phyloP scores from a whole-genome alignment of 345 rosid species.

The Gossypium thurberi region DNA sequence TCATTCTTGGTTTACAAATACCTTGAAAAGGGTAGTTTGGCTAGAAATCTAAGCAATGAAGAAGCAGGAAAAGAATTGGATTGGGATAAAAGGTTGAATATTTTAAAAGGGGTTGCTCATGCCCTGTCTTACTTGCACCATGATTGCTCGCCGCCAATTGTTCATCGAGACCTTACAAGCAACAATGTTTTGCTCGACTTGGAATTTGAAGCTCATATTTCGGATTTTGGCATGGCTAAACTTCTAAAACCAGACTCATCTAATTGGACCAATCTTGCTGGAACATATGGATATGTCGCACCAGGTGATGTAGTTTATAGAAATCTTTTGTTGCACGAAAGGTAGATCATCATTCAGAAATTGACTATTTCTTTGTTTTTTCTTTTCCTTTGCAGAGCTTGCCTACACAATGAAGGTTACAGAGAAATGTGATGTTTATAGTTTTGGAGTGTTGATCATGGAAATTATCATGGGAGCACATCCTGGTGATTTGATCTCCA shows the following conservation, averaged over 20 bases:
- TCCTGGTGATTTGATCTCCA: conserved; percentile 1
- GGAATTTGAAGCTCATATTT: conserved; percentile 4
- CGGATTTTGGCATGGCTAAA: conserved; percentile 2
- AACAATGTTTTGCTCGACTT: conserved; percentile 13
- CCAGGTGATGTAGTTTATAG: conserved; percentile 19
- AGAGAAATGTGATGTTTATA: conserved; percentile 1
- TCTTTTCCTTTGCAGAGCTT: not conserved
- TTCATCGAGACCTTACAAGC: conserved; percentile 15
- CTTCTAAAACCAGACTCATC: not conserved
- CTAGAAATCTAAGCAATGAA: conserved; percentile 12
- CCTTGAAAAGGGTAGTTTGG: conserved; percentile 28
- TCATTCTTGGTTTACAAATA: conserved; percentile 24
- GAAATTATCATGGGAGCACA: not conserved
- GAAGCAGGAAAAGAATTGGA: not conserved
- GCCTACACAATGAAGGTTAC: conserved; percentile 1
- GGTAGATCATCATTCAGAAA: not conserved
- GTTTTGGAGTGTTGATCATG: not conserved
- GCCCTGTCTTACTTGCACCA: conserved; percentile 9
- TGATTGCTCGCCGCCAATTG: conserved; percentile 9
- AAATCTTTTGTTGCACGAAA: not conserved
- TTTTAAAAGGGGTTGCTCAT: not conserved
- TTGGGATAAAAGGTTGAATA: not conserved
- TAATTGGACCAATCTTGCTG: conserved; percentile 8
- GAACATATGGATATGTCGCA: conserved; percentile 16
- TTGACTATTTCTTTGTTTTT: not conserved